Conservation (phyloP, 2,329 filamentous ascomycete genomes). For the Penicillium sp. region DNA sequence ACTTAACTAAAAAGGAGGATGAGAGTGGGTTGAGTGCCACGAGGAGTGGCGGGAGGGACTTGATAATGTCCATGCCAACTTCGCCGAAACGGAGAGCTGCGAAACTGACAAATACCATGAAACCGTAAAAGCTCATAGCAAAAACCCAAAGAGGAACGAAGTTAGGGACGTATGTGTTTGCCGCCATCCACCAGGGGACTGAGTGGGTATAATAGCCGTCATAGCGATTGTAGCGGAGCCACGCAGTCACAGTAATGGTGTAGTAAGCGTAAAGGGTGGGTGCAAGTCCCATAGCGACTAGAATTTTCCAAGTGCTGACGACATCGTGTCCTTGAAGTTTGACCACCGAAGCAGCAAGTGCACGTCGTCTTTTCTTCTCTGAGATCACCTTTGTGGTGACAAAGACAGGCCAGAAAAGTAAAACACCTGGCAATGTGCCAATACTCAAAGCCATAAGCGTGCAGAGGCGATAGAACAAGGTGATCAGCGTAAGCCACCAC, state of each 20-base stretch:
- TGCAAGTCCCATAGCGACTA: slow-evolving; percentile 76
- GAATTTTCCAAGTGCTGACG: slow-evolving; percentile 88
- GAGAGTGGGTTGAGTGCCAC: slow-evolving; percentile 79
- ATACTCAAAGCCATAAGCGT: slow-evolving; percentile 74
- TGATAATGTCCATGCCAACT: slow-evolving; percentile 94
- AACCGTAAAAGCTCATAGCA: slow-evolving; percentile 68
- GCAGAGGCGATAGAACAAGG: slow-evolving; percentile 71
- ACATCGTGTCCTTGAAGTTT: slow-evolving; percentile 83
- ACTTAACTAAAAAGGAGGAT: slow-evolving; percentile 74
- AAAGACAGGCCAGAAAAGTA: slow-evolving; percentile 87
- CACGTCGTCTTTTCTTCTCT: slow-evolving; percentile 72
- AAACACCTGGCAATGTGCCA: slow-evolving; percentile 75
- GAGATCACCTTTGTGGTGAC: slow-evolving; percentile 78
- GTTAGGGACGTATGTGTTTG: slow-evolving; percentile 59
- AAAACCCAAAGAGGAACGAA: slow-evolving; percentile 76
- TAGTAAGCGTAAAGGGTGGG: slow-evolving; percentile 79
- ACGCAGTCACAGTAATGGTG: slow-evolving; percentile 68
- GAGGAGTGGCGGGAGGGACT: slow-evolving; percentile 81
- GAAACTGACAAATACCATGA: slow-evolving; percentile 85
- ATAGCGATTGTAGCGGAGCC: slow-evolving; percentile 74
- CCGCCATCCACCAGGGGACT: slow-evolving; percentile 21
- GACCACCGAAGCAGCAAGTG: slow-evolving; percentile 76
- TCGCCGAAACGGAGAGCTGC: slow-evolving; percentile 89
- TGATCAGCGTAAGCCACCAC: slow-evolving; percentile 63
- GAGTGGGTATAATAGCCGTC: slow-evolving; percentile 55